Conservation (phyloP, 345 rosid species). For the Salix viminalis region DNA sequence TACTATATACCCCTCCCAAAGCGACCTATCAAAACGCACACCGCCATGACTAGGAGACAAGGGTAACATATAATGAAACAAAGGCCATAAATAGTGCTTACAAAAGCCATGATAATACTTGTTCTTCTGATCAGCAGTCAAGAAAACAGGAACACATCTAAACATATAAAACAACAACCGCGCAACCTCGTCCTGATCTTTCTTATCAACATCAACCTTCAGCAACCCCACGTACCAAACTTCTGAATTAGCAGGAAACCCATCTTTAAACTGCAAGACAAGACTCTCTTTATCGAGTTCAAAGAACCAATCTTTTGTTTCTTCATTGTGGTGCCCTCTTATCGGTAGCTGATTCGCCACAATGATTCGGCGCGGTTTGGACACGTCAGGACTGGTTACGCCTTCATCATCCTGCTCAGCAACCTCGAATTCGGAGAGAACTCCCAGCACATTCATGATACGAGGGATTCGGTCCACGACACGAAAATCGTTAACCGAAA, state of each 20-base stretch:
- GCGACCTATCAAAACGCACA: slow-evolving; percentile 43
- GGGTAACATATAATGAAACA: slow-evolving; percentile 71
- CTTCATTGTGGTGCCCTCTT: slow-evolving; percentile 31
- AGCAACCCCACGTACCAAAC: slow-evolving; percentile 62
- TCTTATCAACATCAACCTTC: slow-evolving; percentile 43
- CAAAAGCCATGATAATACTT: slow-evolving; percentile 80
- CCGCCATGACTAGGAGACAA: slow-evolving; percentile 50
- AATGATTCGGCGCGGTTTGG: slow-evolving; percentile 42
- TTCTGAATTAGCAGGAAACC: slow-evolving; percentile 47
- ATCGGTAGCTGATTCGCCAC: slow-evolving; percentile 75
- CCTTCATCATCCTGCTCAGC: slow-evolving; percentile 11
- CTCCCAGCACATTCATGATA: slow-evolving; percentile 46
- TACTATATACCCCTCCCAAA: slow-evolving; percentile 61
- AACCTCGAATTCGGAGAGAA: slow-evolving; percentile 23
- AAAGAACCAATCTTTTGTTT: slow-evolving; percentile 40
- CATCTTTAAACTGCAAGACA: slow-evolving; percentile 56
- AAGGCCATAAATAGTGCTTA: slow-evolving; percentile 85
- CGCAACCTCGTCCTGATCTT: slow-evolving; percentile 60
- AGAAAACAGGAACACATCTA: slow-evolving; percentile 63
- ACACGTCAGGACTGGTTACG: not conserved
- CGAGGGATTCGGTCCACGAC: slow-evolving; percentile 51
- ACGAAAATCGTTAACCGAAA: slow-evolving; percentile 57
- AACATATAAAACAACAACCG: slow-evolving; percentile 44
- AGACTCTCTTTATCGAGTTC: slow-evolving; percentile 59
- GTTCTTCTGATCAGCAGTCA: slow-evolving; percentile 45